Base-by-base conservation (phyloP, 2,329 filamentous ascomycete species). In the Exutisphaerella laricina region DNA sequence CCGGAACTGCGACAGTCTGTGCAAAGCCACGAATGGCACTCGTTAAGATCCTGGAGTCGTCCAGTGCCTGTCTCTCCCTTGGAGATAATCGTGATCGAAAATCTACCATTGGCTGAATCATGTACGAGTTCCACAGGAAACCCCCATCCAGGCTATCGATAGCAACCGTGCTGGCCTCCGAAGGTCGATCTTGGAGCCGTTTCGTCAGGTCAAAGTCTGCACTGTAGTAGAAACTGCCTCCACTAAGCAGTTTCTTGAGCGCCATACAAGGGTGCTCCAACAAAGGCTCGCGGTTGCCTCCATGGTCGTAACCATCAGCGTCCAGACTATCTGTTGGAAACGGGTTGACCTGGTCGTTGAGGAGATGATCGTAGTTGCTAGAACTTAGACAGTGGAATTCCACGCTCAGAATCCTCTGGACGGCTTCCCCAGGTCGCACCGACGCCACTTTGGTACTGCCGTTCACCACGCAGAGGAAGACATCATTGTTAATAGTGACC, bases 131-230 rank as follows among this genome's bases (percentile, higher is more conserved):
- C 92, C 92, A 98, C 13, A 98, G 69, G 61, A 95, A 96, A 1
- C 85, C 84, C 58, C 88, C 84, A 64, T 98, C 88, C 49, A 97
- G 81, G 58, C 87, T 92, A 61, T 95, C 88, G 48, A 96, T 88
- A 50, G 94, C 86, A 50, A 97, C 89, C 1, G 84, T 81, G 32
- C 81, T 79, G 61, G 57, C 51, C 18, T 62, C 59, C 5, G 59
- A 47, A 21, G 60, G 55, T 78, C 90, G 81, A 60, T 96, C 85
- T 66, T 98, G 92, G 50, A 97, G 70, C 54, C 92, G 79, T 65
- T 94, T 89, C 3, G 92, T 98, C 36, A 98, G 72, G 62, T 98
- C 90, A 64, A 98, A 98, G 65, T 97, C 88, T n/a, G 88, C 87
- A 62, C 88, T 96, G 69, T 96, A 98, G 65, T 97, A 98, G 63